Conservation (phyloP, 139 green algal species). For the Eudorina sp. region DNA sequence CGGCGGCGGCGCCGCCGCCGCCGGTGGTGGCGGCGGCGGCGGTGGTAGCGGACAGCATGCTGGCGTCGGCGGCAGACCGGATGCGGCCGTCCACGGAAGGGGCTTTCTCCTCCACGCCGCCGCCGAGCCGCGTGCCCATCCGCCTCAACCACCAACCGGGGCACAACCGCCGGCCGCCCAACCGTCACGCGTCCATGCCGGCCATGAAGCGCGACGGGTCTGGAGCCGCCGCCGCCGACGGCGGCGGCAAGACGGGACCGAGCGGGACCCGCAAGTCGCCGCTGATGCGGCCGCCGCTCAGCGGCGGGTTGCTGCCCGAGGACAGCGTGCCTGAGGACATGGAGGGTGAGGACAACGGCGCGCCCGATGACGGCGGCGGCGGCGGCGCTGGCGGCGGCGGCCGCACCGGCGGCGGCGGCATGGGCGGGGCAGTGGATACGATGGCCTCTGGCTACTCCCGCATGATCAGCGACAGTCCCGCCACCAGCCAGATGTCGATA, state of each 20-base stretch:
- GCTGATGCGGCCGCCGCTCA: slow-evolving; percentile 12
- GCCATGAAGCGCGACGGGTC: slow-evolving; percentile 29
- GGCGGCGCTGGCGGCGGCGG: background rate
- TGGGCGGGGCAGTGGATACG: too few species aligned
- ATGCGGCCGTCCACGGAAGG: background rate
- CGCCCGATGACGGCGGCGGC: background rate
- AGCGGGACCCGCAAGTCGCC: background rate
- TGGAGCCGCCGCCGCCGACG: background rate
- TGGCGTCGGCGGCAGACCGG: too few species aligned
- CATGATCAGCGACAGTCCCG: slow-evolving; percentile 18
- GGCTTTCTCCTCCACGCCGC: too few species aligned
- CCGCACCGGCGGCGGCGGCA: background rate
- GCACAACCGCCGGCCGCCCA: slow-evolving; percentile 35
- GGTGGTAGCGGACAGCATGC: too few species aligned
- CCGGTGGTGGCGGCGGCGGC: background rate
- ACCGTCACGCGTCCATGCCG: slow-evolving; percentile 46
- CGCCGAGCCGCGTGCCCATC: slow-evolving; percentile 13
- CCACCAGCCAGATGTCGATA: slow-evolving; percentile 20
- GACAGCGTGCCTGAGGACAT: background rate
- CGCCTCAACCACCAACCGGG: slow-evolving; percentile 38
- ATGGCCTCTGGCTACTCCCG: background rate
- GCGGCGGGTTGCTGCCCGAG: background rate
- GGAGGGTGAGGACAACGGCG: background rate
- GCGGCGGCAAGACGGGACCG: background rate
- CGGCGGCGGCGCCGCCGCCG: background rate